Evolutionary conservation across 2,329 filamentous ascomycete species (phyloP), one percentile per base, ranked within the genome.

Genomic region (Calonectria pauciramosa): DNA sequence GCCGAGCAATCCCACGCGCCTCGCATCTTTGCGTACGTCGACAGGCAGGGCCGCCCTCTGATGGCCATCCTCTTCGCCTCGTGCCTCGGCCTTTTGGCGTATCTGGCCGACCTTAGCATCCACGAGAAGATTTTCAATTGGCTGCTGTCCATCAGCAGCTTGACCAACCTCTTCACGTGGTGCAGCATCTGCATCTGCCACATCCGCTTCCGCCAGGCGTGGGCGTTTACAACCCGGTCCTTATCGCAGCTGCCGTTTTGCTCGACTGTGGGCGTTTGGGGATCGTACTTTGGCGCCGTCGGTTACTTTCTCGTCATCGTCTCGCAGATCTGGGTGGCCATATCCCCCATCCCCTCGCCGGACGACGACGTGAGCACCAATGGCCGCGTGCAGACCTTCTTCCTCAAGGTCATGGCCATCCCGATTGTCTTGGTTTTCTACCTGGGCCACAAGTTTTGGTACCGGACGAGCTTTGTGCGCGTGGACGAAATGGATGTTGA

Each of bases 1-100:
- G 96, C 96, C 36, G 95, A 98, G 83, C 95, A 98, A 84, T 91
- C 93, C 60, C 95, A 97, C 83, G 96, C 95, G 0, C 96, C 96
- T 8, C 89, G 87, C 73, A 88, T 96, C 77, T 89, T 98, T 56
- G 92, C 92, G 70, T 98, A 96, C 85, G 93, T 97, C 78, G 96
- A 96, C 86, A 92, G 93, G 63, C 91, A 93, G 77, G 96, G 96
- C n/a, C 94, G 96, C 16, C 96, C 94, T 8, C 88, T 97, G 2
- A 89, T 93, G 66, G 92, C 95, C 60, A 96, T 98, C 77, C 74
- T 89, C 4, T 82, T 95, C 66, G 91, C 95, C 1, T 93, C 93
- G 0, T 80, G 85, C 3, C 83, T 97, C 71, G 95, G 96, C 38
- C 87, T 97, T 20, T 88, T 98, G 8, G 91, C 93, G 36, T 98